Evolutionary conservation across 139 green algal species (phyloP).

Genomic region (Chlorella sp.): DNA sequence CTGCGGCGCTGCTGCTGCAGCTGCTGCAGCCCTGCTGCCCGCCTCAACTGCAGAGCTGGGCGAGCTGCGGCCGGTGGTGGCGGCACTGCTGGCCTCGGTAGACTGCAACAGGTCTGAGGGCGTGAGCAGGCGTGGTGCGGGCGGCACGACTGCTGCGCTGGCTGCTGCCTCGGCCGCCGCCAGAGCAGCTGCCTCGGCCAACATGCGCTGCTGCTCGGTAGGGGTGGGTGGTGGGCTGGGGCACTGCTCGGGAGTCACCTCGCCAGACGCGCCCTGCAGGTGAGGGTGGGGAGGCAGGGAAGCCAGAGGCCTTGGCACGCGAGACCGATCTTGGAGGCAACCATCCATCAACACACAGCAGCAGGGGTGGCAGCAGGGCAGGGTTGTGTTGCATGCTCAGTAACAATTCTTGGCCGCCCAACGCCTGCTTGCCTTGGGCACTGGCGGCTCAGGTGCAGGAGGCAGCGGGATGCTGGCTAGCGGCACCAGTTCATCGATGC

Average conservation of each 20-base stretch:
- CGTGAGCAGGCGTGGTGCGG: slow-evolving; percentile 47
- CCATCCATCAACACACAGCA: too few species aligned
- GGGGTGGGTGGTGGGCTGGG: slow-evolving; percentile 36
- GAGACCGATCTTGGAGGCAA: not conserved
- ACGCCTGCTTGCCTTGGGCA: not conserved
- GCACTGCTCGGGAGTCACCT: slow-evolving; percentile 24
- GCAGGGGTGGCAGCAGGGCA: too few species aligned
- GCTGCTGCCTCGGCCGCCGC: not conserved
- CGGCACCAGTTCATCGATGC: slow-evolving; percentile 3
- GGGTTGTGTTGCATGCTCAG: too few species aligned
- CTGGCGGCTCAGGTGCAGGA: not conserved
- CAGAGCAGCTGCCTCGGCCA: not conserved
- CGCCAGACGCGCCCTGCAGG: slow-evolving; percentile 13
- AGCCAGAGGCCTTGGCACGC: too few species aligned
- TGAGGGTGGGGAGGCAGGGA: not conserved
- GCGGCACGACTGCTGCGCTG: not conserved
- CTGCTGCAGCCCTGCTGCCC: not conserved
- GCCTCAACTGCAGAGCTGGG: not conserved
- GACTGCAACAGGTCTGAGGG: slow-evolving; percentile 52
- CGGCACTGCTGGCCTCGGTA: not conserved
- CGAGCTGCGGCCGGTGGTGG: not conserved
- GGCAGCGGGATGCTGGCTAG: slow-evolving; percentile 5
- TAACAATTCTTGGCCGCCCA: too few species aligned
- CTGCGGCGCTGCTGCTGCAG: not conserved
- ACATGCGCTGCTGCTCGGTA: not conserved